Evolutionary conservation across 2,329 filamentous ascomycete genomes (phyloP).

Genomic region (Xylariaceae sp.): DNA sequence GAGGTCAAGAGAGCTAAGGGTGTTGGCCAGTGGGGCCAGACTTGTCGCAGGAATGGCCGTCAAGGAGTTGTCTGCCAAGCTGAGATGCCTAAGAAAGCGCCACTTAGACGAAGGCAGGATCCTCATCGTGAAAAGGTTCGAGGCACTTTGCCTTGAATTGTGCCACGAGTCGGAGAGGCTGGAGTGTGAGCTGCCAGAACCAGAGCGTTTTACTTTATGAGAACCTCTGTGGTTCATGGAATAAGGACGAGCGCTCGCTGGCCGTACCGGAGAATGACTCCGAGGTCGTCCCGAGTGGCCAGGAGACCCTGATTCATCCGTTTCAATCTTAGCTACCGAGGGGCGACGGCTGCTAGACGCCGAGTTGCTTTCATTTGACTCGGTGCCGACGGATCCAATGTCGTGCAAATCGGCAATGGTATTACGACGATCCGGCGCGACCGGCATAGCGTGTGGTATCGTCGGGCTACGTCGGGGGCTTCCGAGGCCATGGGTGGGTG

Average conservation of each 20-base stretch:
- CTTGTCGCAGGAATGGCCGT: slow-evolving; percentile 73
- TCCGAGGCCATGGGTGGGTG: slow-evolving; percentile 69
- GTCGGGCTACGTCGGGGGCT: slow-evolving; percentile 61
- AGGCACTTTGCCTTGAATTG: slow-evolving; percentile 66
- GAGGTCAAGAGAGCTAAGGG: slow-evolving; percentile 85
- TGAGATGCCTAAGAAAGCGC: slow-evolving; percentile 89
- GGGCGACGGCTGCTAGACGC: slow-evolving; percentile 34
- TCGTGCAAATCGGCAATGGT: slow-evolving; percentile 44
- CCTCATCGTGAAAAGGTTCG: slow-evolving; percentile 68
- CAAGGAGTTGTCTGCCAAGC: slow-evolving; percentile 85
- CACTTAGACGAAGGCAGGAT: slow-evolving; percentile 83
- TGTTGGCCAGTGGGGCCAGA: slow-evolving; percentile 78
- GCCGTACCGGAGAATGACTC: slow-evolving; percentile 78
- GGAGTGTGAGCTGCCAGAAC: slow-evolving; percentile 90
- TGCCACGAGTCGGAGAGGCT: slow-evolving; percentile 63
- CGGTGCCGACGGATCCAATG: slow-evolving; percentile 56
- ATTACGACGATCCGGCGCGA: slow-evolving; percentile 50
- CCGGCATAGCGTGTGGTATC: slow-evolving; percentile 63
- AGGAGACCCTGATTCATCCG: slow-evolving; percentile 42
- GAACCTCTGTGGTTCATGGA: slow-evolving; percentile 63
- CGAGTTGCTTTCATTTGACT: slow-evolving; percentile 38
- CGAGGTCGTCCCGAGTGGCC: slow-evolving; percentile 51
- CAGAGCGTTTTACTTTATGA: slow-evolving; percentile 77
- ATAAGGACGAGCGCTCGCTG: slow-evolving; percentile 68
- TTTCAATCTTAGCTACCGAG: slow-evolving; percentile 43